Base-by-base conservation (phyloP, 352 stramenopile species). In the Globisporangium spinosum region DNA sequence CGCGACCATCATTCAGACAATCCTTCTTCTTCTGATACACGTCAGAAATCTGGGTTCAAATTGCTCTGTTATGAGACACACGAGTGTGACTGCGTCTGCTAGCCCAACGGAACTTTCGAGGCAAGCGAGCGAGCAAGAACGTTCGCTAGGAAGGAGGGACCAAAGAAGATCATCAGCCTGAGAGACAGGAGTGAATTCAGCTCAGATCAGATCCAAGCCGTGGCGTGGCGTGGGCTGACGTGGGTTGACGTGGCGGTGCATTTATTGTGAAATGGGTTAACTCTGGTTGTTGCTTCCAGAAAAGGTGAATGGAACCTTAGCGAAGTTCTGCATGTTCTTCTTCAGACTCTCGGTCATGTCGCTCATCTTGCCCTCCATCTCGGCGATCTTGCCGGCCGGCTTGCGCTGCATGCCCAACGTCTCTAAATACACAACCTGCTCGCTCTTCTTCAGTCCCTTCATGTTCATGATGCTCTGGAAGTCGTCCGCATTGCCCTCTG, bases 381-480 rank as follows among this genome's bases (percentile, higher is more conserved):
- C 83, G 17, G 83, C 81, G 56, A 91, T 91, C 73, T 88, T 91
- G 54, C 76, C 82, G 10, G 82, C 75, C 22, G 82, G 82, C 20
- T 82, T 78, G 51, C 80, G 81, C 67, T 90, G 80, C 77, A 90
- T 82, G 32, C 82, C 82, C 10, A 92, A 65, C 34, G 75, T 87
- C 58, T 92, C 84, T 23, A 92, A 66, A 61, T 83, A 92, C 23
- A 61, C 71, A 3, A 62, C 68, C 62, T 91, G 85, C 34, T 93
- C 85, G 61, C 77, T 87, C 69, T 93, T 93, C 69, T 91, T 90
- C 27, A 93, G 74, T 8, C 96, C 97, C 75, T 99, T 99, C 62
- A 98, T 88, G 62, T 74, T 96, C 93, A 98, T 98, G 54, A 98
- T 97, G 34, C 78, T 92, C 74, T 98, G 91, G 55, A 98, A 93